Percentiles rank a stretch among this genome's conserved stretches.
Evolutionary conservation across 2,329 filamentous ascomycete genomes (phyloP).

Genomic region (Aspergillus fructus): DNA sequence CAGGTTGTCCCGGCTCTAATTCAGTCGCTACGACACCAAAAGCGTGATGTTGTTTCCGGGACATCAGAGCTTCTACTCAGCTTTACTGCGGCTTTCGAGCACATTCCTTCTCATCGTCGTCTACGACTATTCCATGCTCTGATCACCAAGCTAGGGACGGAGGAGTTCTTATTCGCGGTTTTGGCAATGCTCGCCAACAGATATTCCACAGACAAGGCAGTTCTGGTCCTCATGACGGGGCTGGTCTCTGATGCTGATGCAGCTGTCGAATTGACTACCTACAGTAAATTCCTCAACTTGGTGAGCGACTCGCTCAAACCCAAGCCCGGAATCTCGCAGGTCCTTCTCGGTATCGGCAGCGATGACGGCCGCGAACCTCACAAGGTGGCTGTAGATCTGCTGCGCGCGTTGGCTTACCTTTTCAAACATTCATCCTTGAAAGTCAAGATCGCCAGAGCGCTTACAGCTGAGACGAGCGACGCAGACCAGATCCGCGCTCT

Average conservation of each 20-base stretch:
- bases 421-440: constrained; percentile 44
- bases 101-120: constrained; percentile 84
- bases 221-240: constrained; percentile 72
- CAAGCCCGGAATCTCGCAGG: constrained; percentile 70
- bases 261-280: constrained; percentile 70
- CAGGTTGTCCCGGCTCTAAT: constrained; percentile 92
- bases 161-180: constrained; percentile 85
- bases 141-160: constrained; percentile 77
- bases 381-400: constrained; percentile 42
- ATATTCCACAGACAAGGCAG: constrained; percentile 73
- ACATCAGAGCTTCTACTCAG: constrained; percentile 89
- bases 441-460: constrained; percentile 38
- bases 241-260: constrained; percentile 72
- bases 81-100: constrained; percentile 94
- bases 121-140: constrained; percentile 81
- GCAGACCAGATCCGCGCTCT: constrained; percentile 65
- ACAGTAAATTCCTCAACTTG: constrained; percentile 74
- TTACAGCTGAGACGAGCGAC: constrained; percentile 46
- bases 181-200: constrained; percentile 87
- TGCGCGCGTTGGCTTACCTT: constrained; percentile 41
- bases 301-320: constrained; percentile 72
- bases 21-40: constrained; percentile 73
- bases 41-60: constrained; percentile 75
- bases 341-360: constrained; percentile 63
- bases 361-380: constrained; percentile 49